Evolutionary conservation across 2,329 filamentous ascomycete genomes (phyloP).

Genomic region (Ophidiomyces ophidiicola): DNA sequence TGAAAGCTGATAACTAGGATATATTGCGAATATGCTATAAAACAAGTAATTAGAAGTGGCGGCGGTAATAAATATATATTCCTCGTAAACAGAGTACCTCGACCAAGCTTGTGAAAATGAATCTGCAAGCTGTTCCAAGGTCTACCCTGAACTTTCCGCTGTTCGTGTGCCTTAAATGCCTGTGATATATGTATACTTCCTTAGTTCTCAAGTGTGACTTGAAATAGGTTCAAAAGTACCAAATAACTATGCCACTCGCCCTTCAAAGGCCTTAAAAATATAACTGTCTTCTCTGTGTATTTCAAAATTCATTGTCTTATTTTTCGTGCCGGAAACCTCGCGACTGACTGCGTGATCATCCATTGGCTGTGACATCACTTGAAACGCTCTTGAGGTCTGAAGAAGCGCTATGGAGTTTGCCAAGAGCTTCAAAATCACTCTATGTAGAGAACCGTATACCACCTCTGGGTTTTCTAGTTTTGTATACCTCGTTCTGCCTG

Average conservation of each 20-base stretch:
- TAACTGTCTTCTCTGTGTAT: constrained; percentile 27
- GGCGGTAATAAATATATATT: background rate
- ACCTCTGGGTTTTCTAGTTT: constrained; percentile 14
- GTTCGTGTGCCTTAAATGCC: constrained; percentile 27
- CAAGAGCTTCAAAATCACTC: constrained; percentile 39
- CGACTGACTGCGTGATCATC: constrained; percentile 46
- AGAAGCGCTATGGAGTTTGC: constrained; percentile 43
- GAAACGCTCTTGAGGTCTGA: constrained; percentile 44
- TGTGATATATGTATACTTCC: background rate
- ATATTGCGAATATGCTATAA: constrained; percentile 35
- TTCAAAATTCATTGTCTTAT: constrained; percentile 20
- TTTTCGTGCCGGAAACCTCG: constrained; percentile 33
- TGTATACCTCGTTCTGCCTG: constrained; percentile 13
- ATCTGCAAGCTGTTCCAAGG: constrained; percentile 35
- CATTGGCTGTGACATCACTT: constrained; percentile 42
- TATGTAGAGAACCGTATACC: constrained; percentile 14
- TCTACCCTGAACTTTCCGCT: constrained; percentile 34
- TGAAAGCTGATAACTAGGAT: constrained; percentile 38
- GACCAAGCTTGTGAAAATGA: constrained; percentile 19
- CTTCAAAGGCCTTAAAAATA: constrained; percentile 36
- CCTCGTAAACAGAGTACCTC: constrained; percentile 11
- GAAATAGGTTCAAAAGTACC: constrained; percentile 20
- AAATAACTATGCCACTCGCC: constrained; percentile 36
- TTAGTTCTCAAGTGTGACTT: background rate
- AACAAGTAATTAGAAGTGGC: background rate